These are phyloP conservation scores for Pyropia yezoensis DNA, from an alignment of 23 red algal species.

Conservation along the genomic window DNA sequence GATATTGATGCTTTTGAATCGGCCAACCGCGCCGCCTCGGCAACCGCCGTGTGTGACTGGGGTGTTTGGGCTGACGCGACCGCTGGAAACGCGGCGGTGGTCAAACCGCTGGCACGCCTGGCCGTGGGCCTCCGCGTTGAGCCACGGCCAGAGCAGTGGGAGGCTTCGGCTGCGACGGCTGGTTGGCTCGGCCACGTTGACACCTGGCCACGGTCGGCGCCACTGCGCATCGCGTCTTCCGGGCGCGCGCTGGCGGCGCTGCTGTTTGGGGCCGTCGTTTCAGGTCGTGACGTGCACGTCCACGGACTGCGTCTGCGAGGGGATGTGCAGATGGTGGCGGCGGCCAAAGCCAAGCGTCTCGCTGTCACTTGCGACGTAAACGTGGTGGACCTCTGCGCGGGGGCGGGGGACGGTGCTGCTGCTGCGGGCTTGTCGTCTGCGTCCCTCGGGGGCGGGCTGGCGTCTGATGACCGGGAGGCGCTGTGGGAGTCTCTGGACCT, in stretches of 20 bases:
- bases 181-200: slow-evolving; percentile 81
- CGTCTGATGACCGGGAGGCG: slow-evolving; percentile 61
- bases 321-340: slow-evolving; percentile 65
- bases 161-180: slow-evolving; percentile 11
- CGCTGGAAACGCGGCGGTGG: slow-evolving; percentile 46
- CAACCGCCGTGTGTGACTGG: not conserved
- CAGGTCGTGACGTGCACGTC: slow-evolving; percentile 51
- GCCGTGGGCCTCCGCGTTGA: slow-evolving; percentile 43
- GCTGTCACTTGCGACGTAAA: slow-evolving; percentile 84
- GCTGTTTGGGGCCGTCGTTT: slow-evolving; percentile 79
- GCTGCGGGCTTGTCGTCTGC: not conserved
- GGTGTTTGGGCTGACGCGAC: slow-evolving; percentile 21
- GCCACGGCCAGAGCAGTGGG: slow-evolving; percentile 17
- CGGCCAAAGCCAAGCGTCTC: slow-evolving; percentile 59
- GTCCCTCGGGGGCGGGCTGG: slow-evolving; percentile 16
- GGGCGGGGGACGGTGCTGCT: not conserved
- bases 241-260: slow-evolving; percentile 58
- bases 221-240: slow-evolving; percentile 42
- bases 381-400: slow-evolving; percentile 66
- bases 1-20: no score
- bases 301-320: slow-evolving; percentile 35
- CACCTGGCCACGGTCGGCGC: slow-evolving; percentile 57
- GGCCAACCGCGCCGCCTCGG: no score
- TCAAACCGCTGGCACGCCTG: slow-evolving; percentile 18
- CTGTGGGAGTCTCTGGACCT: slow-evolving; percentile 87